These are phyloP conservation scores for Boletus pseudopeckii DNA, from an alignment of 768 basidiomycete species.

Conservation along the genomic window DNA sequence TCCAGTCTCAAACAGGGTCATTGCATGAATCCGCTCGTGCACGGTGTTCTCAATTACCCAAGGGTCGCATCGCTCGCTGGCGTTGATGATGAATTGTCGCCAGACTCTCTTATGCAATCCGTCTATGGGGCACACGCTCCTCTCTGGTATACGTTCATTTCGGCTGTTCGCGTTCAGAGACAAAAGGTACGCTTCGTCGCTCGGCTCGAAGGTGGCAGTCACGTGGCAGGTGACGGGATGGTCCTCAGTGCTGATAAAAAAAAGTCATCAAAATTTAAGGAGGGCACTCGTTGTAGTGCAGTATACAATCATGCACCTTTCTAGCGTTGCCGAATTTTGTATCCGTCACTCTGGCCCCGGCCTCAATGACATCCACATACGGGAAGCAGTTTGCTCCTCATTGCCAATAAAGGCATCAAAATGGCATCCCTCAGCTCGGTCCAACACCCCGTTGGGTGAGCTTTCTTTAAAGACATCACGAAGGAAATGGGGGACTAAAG, in stretches of 20 bases:
- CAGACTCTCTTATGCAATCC: constrained; percentile 84
- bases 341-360: constrained; percentile 88
- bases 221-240: constrained; percentile 83
- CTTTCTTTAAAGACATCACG: constrained; percentile 95
- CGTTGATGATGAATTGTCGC: constrained; percentile 32
- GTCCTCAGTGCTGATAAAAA: constrained; percentile 84
- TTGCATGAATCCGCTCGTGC: constrained; percentile 76
- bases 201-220: constrained; percentile 86
- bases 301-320: neutral
- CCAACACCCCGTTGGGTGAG: constrained; percentile 96
- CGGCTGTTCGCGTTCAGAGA: constrained; percentile 87
- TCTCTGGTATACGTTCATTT: constrained; percentile 89
- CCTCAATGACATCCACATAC: constrained; percentile 88
- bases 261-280: constrained; percentile 93
- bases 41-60: constrained; percentile 68
- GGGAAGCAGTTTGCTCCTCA: no score
- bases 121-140: constrained; percentile 86
- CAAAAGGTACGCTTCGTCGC: constrained; percentile 87
- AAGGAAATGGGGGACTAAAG: constrained; percentile 95
- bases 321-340: constrained; percentile 82
- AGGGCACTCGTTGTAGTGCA: neutral
- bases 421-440: constrained; percentile 94
- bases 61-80: constrained; percentile 47
- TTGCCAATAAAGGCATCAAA: constrained; percentile 92
- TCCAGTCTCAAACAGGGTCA: constrained; percentile 94